A percentile compares a stretch with the other conserved stretches of the same genome.
Conservation (phyloP, 345 rosid species). For the Salix exigua region DNA sequence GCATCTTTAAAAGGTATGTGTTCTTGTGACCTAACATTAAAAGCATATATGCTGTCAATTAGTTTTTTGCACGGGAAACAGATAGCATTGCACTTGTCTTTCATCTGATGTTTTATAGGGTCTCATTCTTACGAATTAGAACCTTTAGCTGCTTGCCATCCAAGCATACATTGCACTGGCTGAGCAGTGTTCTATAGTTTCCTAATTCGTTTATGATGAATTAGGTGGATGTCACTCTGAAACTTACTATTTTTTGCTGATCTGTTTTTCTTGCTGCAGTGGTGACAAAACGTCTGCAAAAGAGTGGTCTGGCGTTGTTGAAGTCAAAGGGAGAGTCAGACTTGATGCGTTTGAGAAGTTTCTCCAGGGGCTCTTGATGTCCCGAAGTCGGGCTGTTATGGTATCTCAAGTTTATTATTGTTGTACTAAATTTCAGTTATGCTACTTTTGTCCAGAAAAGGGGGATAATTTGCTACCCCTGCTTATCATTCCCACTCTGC, state of each 20-base stretch:
- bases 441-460: constrained; percentile 11
- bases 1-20: constrained; percentile 70
- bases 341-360: constrained; percentile 92
- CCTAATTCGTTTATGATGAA: not conserved
- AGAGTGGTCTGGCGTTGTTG: constrained; percentile 67
- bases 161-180: not conserved
- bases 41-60: not conserved
- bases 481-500: constrained; percentile 10
- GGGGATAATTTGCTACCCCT: constrained; percentile 8
- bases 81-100: not conserved
- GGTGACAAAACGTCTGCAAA: constrained; percentile 68
- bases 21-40: not conserved
- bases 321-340: constrained; percentile 91
- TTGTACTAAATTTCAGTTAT: constrained; percentile 36
- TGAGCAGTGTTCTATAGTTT: not conserved
- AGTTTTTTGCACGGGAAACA: not conserved
- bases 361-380: constrained; percentile 88
- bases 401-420: constrained; percentile 54
- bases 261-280: constrained; percentile 35
- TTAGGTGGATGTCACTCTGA: not conserved
- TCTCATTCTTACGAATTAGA: not conserved
- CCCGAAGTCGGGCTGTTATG: constrained; percentile 90
- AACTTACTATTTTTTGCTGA: not conserved
- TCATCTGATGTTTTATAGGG: not conserved
- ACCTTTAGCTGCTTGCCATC: not conserved